Evolutionary conservation across 306 rosid species (phyloP), one percentile per base, ranked within the genome.

Genomic region (Cucumis hystrix): DNA sequence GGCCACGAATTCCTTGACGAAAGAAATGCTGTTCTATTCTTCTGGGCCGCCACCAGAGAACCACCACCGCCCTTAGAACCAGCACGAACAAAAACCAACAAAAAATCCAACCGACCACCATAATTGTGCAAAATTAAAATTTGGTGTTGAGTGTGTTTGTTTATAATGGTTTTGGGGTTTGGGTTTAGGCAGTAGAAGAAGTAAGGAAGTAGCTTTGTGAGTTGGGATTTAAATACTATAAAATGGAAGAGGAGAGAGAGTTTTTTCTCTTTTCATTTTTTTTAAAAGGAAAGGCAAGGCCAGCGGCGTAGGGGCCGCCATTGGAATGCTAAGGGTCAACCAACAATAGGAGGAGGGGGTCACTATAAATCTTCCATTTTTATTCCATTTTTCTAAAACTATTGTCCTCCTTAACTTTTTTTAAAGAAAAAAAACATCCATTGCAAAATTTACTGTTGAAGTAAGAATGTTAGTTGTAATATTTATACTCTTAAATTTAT

Each of bases 291-390:
- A 86, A 85, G 77, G 83, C 93, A 86, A 85, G 91, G 85, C 93
- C 97, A 89, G 84, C 96, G 97, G 87, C 96, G 96, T 89, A 84
- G 98, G 96, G 97, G 91, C 93, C 98, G 98, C 96, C 92, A 88
- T 88, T 86, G 87, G 85, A 87, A 81, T 80, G 86, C 85, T 39
- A 79, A 90, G 91, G 90, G 98, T 92, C 97, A 92, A 95, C 97
- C 83, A 85, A 76, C 73, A 3, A 37, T 1, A 65, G 61, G 5
- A 18, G 5, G 61, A 0, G 17, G 47, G 52, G 28, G 30, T 66
- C 8, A 5, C 70, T 65, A 65, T 65, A 39, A 65, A 43, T 43
- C 37, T 33, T 33, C 37, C 37, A 33, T 33, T 33, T 33, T 33
- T 43, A 4, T 33, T 33, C 37, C 37, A 33, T 33, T 33, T 33